Conservation (phyloP, 148 eudicot genomes). For the Diospyros lotus region DNA sequence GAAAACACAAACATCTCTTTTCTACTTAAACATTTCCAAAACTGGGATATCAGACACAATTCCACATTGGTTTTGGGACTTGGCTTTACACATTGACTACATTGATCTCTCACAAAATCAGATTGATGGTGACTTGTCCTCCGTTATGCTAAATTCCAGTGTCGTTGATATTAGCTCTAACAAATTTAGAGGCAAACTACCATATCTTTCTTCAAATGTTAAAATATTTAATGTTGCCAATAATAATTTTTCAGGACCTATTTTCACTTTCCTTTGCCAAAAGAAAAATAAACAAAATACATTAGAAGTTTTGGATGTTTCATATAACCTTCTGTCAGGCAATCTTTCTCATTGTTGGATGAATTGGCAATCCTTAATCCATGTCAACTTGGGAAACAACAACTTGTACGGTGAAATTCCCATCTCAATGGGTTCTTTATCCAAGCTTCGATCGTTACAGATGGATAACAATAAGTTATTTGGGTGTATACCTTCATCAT, state of each 20-base stretch:
- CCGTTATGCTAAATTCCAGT: no score
- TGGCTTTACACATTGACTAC: background rate
- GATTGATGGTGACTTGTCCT: background rate
- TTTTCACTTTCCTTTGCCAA: background rate
- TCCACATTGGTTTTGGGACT: background rate
- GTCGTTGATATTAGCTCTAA: background rate
- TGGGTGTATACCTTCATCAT: conserved; percentile 3
- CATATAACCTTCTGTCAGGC: background rate
- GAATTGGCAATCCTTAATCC: background rate
- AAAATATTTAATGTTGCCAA: background rate
- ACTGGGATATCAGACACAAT: background rate
- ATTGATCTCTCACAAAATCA: background rate
- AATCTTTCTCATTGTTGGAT: background rate
- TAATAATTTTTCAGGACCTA: background rate
- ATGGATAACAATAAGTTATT: background rate
- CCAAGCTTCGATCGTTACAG: background rate
- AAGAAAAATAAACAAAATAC: no score
- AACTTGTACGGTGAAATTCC: background rate
- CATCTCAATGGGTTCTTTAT: background rate
- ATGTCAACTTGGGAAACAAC: background rate
- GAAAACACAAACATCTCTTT: background rate
- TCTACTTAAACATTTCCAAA: background rate
- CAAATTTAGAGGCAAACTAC: background rate
- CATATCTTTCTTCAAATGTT: background rate
- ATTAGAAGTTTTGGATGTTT: background rate